Conservation (phyloP, 495 filamentous ascomycete genomes). For the Beverwykella pulmonaria region DNA sequence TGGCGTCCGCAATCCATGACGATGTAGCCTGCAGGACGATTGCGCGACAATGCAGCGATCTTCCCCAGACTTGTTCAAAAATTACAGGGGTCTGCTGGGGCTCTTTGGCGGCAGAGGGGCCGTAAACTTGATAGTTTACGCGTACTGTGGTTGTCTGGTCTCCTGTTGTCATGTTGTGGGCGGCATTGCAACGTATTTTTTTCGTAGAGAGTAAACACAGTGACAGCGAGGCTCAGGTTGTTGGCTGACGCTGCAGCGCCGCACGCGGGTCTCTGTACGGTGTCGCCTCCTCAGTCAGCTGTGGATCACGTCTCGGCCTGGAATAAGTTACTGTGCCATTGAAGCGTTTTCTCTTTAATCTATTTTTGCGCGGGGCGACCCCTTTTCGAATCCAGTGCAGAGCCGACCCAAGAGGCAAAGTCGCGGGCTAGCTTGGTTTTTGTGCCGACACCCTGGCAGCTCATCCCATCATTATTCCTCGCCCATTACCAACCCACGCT, state of each 20-base stretch:
- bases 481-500: background rate
- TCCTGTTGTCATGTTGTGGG: no score
- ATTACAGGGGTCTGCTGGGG: background rate
- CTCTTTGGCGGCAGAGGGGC: background rate
- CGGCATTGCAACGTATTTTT: no score
- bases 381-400: background rate
- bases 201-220: no score
- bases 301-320: no score
- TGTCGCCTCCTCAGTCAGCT: background rate
- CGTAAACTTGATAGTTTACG: background rate
- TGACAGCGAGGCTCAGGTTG: no score
- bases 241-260: no score
- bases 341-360: background rate
- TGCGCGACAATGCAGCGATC: conserved; percentile 26
- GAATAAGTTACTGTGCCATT: background rate
- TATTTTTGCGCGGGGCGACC: background rate
- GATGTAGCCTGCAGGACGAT: background rate
- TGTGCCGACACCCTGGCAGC: background rate
- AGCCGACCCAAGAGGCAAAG: background rate
- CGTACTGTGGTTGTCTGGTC: no score
- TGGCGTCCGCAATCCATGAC: background rate
- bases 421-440: background rate
- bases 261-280: background rate
- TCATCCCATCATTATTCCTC: background rate
- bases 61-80: conserved; percentile 21